Base-by-base conservation (phyloP, 148 eudicot genomes). In the Fagopyrum tataricum region DNA sequence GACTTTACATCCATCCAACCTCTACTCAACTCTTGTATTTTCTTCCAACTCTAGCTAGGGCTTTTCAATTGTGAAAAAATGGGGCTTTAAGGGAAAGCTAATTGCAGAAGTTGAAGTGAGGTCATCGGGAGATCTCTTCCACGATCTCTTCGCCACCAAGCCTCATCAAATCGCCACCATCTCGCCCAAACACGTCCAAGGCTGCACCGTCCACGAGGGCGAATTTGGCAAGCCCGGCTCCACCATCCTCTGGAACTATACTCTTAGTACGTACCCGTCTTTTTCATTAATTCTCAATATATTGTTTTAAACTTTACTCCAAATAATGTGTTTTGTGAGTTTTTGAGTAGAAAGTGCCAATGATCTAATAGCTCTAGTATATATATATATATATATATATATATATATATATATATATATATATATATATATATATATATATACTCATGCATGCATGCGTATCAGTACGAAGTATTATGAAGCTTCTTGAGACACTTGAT, bases 191-290 rank as follows among this genome's bases (percentile, higher is more conserved):
- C 72, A 74, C 11, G 44, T 79, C 21, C 81, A 79, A 39, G 72
- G 48, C 31, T 79, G 59, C 39, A 71, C 74, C 44, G 20, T 79
- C 40, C 78, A 79, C n/a, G 72, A 79, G 59, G 81, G 81, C 41
- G 78, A 74, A 12, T 44, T 59, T 3, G 75, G 75, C 18, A 61
- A 59, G 14, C 64, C 69, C 31, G 81, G 81, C 1, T 70, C 75
- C 8, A 72, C 69, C 24, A 48, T 79, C n/a, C 1, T 12, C 7
- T 74, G 78, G 81, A 71, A 37, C 40, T 79, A 79, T 55, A 61
- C 77, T 9, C 51, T 69, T 59, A 77, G 81, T 75, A 79, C 11
- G 67, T 68, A 31, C 37, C 1, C 37, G 1, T 31, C 37, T 31
- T 31, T 31, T 0, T 31, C 37, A 31, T 31, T 31, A 31, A n/a